Percentiles rank a stretch among this genome's conserved stretches.
Evolutionary conservation across 2,329 filamentous ascomycete genomes (phyloP).

Genomic region (Cephalotrichum gorgonifer): DNA sequence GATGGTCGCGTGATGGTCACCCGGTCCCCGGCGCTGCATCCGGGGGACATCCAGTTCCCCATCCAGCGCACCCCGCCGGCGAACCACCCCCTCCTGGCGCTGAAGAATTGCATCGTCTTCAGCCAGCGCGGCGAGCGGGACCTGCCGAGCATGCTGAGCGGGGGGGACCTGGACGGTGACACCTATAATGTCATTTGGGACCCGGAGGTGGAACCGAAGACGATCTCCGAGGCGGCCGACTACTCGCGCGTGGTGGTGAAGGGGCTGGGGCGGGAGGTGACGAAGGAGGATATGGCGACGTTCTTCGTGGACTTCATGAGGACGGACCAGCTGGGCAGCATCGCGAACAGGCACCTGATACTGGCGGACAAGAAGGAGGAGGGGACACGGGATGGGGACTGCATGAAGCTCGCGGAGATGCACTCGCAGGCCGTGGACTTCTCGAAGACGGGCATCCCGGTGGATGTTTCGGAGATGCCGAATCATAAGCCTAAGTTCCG

Average conservation of each 20-base stretch:
- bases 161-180: constrained; percentile 79
- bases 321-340: constrained; percentile 54
- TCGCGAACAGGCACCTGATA: constrained; percentile 54
- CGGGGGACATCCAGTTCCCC: constrained; percentile 66
- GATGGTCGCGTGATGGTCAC: constrained; percentile 51
- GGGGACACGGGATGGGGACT: constrained; percentile 43
- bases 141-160: constrained; percentile 66
- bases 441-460: constrained; percentile 60
- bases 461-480: constrained; percentile 34
- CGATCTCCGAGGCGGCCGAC: constrained; percentile 49
- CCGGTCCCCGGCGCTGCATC: constrained; percentile 71
- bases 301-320: constrained; percentile 77
- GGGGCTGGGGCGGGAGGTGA: constrained; percentile 51
- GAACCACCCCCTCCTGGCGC: constrained; percentile 46
- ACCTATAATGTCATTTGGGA: constrained; percentile 75
- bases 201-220: constrained; percentile 28
- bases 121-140: constrained; percentile 62
- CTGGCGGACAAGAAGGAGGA: constrained; percentile 44
- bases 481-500: constrained; percentile 23
- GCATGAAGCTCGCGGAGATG: constrained; percentile 46
- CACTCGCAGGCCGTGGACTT: constrained; percentile 67
- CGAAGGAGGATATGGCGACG: constrained; percentile 56
- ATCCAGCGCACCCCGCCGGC: constrained; percentile 49
- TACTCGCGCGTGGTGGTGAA: constrained; percentile 51
- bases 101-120: constrained; percentile 71